Evolutionary conservation across 257 asterid genomes (phyloP), one percentile per base, ranked within the genome.

Genomic region (Solanum sitiens): DNA sequence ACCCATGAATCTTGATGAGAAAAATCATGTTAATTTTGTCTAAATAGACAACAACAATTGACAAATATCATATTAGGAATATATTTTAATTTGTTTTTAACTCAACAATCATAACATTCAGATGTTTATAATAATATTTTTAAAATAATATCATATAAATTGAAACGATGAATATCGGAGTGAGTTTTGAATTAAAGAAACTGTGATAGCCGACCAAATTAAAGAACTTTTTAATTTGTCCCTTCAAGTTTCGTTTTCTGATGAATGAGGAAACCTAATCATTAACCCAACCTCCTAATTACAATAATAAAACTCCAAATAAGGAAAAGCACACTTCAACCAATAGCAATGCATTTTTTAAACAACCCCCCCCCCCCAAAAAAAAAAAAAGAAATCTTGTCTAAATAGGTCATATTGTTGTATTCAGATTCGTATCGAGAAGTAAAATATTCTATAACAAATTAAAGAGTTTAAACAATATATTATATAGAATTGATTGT

Each of bases 261-360:
- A 83, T 76, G 91, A 88, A 91, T 73, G 92, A 84, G 86, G 92
- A 90, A 90, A 90, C 77, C 89, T 90, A 89, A 91, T 93, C 91
- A 93, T 90, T 92, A 76, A 87, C 75, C 88, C 90, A 87, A 89
- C 91, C 86, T 70, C 91, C 85, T 83, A 85, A 33, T 23, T 33
- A 73, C 87, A 12, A 30, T 20, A 30, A 83, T 8, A 76, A 63
- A 83, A 65, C 74, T 21, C 67, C 74, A 80, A 80, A 80, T 44
- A 14, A 27, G 65, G 85, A 30, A 82, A 82, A 82, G 30, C 32
- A 5, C 85, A 67, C 40, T 53, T 82, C n/a, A 40, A 83, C 87
- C 89, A 88, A 32, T 86, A 11, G 44, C 85, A 25, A 86, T 86
- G 42, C 30, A 27, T 37, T 82, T 33, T 37, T 9, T 47, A 35